Evolutionary conservation across 352 stramenopile genomes (phyloP).

Genomic region (Globisporangium uncinulatum): DNA sequence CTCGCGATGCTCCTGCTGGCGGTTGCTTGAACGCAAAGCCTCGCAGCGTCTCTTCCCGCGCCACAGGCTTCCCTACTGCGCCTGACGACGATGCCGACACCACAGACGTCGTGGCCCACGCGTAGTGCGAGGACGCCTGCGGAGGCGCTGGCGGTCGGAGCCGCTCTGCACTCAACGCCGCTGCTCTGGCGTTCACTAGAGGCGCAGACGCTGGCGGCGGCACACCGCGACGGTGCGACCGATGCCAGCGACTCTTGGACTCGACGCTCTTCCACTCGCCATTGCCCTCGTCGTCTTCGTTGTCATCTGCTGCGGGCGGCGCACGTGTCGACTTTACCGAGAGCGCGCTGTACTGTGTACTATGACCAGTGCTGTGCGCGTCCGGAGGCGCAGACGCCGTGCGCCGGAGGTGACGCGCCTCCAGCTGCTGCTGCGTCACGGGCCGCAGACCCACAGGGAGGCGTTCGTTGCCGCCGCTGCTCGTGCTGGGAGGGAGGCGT

Average conservation of each 20-base stretch:
- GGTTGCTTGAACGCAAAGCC: background rate
- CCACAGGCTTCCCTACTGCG: background rate
- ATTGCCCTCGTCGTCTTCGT: constrained; percentile 5
- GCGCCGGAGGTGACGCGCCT: constrained; percentile 8
- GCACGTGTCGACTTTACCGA: background rate
- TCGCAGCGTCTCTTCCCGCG: constrained; percentile 4
- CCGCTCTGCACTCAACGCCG: background rate
- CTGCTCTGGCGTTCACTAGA: background rate
- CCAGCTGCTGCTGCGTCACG: constrained; percentile 16
- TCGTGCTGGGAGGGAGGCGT: background rate
- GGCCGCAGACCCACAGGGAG: constrained; percentile 9
- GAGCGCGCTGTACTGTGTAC: no score
- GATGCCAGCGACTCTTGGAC: constrained; percentile 11
- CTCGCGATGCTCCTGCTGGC: no score
- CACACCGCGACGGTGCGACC: constrained; percentile 7
- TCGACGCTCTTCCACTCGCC: constrained; percentile 14
- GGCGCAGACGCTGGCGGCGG: background rate
- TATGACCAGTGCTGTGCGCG: no score
- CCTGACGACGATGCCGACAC: background rate
- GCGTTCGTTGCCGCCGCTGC: background rate
- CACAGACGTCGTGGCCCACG: constrained; percentile 10
- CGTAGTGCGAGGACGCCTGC: constrained; percentile 3
- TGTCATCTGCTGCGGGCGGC: background rate
- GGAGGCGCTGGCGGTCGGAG: background rate
- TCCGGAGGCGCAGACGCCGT: background rate